Evolutionary conservation across 164 flowering plant species (phyloP).

Genomic region (Houttuynia cordata): DNA sequence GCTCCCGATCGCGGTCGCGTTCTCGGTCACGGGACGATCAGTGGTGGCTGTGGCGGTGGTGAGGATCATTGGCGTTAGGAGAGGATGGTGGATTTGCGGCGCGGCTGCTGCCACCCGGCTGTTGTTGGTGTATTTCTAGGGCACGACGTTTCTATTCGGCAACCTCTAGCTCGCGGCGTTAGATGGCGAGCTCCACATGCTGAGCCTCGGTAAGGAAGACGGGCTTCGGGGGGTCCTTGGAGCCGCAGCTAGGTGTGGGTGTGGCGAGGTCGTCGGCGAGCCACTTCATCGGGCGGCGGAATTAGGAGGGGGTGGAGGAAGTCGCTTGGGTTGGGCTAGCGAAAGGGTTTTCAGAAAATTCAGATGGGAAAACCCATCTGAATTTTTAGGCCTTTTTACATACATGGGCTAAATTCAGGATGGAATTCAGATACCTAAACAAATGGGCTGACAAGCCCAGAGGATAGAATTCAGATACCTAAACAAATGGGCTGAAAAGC

Average conservation of each 20-base stretch:
- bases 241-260: neutral
- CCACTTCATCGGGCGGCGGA: constrained; percentile 16
- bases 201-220: constrained; percentile 64
- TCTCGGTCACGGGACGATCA: constrained; percentile 27
- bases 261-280: constrained; percentile 10
- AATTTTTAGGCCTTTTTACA: no score
- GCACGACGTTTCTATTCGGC: constrained; percentile 26
- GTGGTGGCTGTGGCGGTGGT: constrained; percentile 19
- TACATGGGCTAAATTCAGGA: no score
- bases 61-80: constrained; percentile 5
- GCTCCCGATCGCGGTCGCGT: constrained; percentile 47
- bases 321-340: neutral
- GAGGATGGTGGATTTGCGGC: constrained; percentile 3
- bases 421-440: no score
- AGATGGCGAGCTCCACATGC: constrained; percentile 60
- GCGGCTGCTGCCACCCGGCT: no score
- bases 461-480: no score
- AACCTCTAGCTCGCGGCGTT: constrained; percentile 42
- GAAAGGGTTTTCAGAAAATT: no score
- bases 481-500: no score
- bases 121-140: constrained; percentile 8
- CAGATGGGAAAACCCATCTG: no score
- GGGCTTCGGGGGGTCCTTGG: constrained; percentile 23
- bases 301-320: neutral
- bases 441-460: no score